Evolutionary conservation across 192 early-diverging fungal genomes (phyloP).

Genomic region (Backusella sp.): DNA sequence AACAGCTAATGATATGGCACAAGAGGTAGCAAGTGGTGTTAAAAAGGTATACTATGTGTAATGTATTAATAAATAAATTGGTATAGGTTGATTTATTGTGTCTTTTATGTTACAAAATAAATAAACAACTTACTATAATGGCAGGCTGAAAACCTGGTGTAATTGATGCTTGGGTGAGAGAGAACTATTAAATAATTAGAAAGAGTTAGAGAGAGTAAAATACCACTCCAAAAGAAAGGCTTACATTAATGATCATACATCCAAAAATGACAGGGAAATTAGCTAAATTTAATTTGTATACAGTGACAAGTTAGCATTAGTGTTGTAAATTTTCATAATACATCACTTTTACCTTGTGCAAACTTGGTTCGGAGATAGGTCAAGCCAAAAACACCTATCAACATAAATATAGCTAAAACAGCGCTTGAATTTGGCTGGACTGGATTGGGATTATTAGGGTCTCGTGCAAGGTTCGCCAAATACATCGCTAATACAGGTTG

Average conservation of each 20-base stretch:
- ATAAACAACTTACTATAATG: conserved; percentile 14
- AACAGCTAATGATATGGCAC: conserved; percentile 19
- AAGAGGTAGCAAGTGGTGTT: conserved; percentile 18
- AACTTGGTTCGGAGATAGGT: conserved; percentile 26
- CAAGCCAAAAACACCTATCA: conserved; percentile 23
- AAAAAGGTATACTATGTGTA: conserved; percentile 25
- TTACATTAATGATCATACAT: conserved; percentile 21
- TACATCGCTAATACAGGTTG: conserved; percentile 11
- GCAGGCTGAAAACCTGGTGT: conserved; percentile 8
- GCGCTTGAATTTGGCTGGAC: conserved; percentile 18
- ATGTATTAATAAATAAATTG: background rate
- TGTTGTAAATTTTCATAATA: background rate
- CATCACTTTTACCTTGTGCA: conserved; percentile 17
- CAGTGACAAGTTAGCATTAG: background rate
- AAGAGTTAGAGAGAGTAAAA: background rate
- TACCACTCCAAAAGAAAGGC: background rate
- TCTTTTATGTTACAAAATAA: background rate
- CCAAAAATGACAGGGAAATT: conserved; percentile 32
- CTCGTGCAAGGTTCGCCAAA: conserved; percentile 25
- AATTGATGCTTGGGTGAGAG: conserved; percentile 19
- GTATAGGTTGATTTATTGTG: background rate
- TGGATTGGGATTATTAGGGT: conserved; percentile 10
- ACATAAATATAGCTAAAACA: conserved; percentile 26
- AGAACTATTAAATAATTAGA: conserved; percentile 8
- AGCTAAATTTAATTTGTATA: conserved; percentile 1